Evolutionary conservation across 2,329 filamentous ascomycete genomes (phyloP).

Genomic region (Aphanoascus verrucosus): DNA sequence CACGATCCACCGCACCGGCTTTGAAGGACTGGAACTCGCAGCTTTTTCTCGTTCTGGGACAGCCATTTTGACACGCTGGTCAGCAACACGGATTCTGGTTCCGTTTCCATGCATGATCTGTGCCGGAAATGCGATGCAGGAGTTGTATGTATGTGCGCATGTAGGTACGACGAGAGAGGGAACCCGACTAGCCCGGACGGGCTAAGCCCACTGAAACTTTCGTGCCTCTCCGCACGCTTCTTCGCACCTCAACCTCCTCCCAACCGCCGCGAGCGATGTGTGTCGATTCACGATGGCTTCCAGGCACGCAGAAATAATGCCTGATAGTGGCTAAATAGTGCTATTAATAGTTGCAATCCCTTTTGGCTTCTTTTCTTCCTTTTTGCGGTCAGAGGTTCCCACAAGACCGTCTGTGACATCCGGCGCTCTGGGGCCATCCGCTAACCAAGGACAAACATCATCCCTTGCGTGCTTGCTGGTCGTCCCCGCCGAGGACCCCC

Average conservation of each 20-base stretch:
- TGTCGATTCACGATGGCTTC: neutral
- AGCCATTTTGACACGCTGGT: no score
- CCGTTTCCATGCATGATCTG: neutral
- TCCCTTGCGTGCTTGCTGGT: constrained; percentile 3
- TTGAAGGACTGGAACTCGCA: neutral
- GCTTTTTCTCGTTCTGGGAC: neutral
- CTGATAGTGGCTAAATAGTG: neutral
- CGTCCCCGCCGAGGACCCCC: neutral
- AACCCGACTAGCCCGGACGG: neutral
- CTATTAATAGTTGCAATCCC: neutral
- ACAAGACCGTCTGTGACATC: neutral
- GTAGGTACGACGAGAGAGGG: no score
- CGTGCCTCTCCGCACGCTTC: neutral
- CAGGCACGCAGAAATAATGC: neutral
- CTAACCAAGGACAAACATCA: constrained; percentile 4
- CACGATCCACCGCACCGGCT: neutral
- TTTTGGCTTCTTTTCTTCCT: neutral
- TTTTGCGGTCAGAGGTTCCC: neutral
- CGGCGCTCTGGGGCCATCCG: neutral
- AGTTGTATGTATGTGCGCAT: neutral
- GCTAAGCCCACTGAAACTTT: neutral
- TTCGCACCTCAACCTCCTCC: neutral
- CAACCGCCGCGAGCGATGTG: neutral
- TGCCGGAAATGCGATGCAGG: neutral
- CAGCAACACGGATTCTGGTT: neutral